Evolutionary conservation across 345 rosid genomes (phyloP).

Genomic region (Eucalyptus regnans): DNA sequence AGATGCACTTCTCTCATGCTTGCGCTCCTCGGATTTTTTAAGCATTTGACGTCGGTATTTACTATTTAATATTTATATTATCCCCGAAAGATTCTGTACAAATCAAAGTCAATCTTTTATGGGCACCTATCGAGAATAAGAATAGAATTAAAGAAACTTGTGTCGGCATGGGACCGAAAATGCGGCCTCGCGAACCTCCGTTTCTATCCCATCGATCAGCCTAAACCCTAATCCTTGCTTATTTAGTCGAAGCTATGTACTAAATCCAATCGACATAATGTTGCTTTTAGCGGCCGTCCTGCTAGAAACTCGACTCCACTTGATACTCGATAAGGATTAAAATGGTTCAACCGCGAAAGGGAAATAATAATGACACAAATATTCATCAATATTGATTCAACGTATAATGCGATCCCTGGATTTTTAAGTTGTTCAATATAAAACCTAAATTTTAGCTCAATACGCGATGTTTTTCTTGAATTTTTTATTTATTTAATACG

Average conservation of each 20-base stretch:
- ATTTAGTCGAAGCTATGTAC: background rate
- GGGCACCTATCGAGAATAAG: background rate
- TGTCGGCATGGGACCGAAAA: background rate
- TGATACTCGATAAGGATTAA: background rate
- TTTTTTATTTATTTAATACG: accelerated
- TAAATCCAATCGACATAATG: background rate
- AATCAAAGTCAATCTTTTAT: background rate
- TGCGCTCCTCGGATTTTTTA: background rate
- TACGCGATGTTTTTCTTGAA: accelerated
- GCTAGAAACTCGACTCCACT: accelerated
- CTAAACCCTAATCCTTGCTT: background rate
- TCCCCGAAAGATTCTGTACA: background rate
- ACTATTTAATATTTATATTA: background rate
- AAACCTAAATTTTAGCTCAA: too few species aligned
- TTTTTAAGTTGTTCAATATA: too few species aligned
- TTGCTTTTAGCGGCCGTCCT: accelerated
- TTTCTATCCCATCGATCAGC: background rate
- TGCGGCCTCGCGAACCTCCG: background rate
- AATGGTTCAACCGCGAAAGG: background rate
- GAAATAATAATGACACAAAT: too few species aligned
- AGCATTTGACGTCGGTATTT: background rate
- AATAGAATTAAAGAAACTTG: background rate
- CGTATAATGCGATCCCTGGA: accelerated
- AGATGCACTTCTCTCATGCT: background rate
- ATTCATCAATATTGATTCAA: too few species aligned